A percentile compares a stretch with the other conserved stretches of the same genome.
These are phyloP conservation scores for Pseudocercospora cruenta DNA, from an alignment of 2,329 filamentous ascomycete genomes.

Conservation along the genomic window DNA sequence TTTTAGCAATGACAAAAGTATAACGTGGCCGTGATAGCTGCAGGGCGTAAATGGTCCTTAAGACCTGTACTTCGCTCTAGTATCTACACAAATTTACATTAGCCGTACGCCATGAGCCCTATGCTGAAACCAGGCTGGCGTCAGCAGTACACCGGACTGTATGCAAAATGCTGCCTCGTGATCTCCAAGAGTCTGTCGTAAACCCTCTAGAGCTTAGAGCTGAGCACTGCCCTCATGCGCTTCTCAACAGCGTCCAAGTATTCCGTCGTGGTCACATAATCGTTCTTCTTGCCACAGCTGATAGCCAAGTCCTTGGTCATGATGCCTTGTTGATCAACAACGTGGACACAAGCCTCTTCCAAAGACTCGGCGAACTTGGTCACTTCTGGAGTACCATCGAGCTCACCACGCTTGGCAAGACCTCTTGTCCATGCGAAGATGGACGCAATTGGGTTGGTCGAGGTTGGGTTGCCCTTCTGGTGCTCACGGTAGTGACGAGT, in stretches of 20 bases:
- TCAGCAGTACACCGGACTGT: background rate
- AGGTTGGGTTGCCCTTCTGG: conserved; percentile 96
- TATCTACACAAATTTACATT: conserved; percentile 5
- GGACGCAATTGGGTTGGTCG: conserved; percentile 97
- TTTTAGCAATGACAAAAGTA: background rate
- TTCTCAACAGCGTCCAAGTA: conserved; percentile 93
- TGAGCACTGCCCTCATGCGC: conserved; percentile 78
- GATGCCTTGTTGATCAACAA: conserved; percentile 88
- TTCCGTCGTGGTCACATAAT: conserved; percentile 89
- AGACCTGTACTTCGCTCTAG: background rate
- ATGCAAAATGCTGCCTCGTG: background rate
- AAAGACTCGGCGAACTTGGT: conserved; percentile 88
- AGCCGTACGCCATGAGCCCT: background rate
- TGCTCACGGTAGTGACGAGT: conserved; percentile 98
- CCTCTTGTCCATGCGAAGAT: conserved; percentile 99
- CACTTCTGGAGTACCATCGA: conserved; percentile 90
- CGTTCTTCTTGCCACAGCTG: conserved; percentile 83
- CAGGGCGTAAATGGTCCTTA: background rate
- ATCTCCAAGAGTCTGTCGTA: background rate
- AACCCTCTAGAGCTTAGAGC: conserved; percentile 67
- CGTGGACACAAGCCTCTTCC: conserved; percentile 91
- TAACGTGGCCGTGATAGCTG: background rate
- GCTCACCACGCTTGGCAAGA: conserved; percentile 86
- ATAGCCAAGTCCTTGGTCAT: conserved; percentile 99
- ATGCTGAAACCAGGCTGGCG: background rate